These are phyloP conservation scores for Hypoxylon sp. DNA, from an alignment of 2,329 filamentous ascomycete genomes.

Conservation along the genomic window DNA sequence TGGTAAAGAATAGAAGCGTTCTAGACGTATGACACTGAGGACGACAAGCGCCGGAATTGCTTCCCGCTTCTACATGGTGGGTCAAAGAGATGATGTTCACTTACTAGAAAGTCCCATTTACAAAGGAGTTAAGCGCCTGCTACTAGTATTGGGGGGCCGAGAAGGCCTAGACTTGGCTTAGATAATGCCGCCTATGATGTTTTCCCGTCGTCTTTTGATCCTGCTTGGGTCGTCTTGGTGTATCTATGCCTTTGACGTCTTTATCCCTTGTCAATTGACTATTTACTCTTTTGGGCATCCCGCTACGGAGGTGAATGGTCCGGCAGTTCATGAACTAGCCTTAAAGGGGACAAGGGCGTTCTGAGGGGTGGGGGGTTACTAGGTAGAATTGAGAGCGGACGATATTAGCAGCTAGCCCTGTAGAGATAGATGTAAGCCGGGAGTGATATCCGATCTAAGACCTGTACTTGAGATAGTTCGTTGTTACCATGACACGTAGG, in stretches of 20 bases:
- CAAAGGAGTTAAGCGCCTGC: not conserved
- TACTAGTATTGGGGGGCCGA: not conserved
- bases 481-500: not conserved
- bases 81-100: not conserved
- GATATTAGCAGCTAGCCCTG: slow-evolving; percentile 20
- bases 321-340: slow-evolving; percentile 27
- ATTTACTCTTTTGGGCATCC: slow-evolving; percentile 18
- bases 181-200: not conserved
- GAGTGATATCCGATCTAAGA: slow-evolving; percentile 32
- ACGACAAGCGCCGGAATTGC: slow-evolving; percentile 5
- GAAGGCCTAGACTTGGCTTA: not conserved
- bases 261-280: not conserved
- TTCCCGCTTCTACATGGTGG: not conserved
- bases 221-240: slow-evolving; percentile 6
- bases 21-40: not conserved
- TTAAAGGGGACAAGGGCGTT: not conserved
- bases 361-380: slow-evolving; percentile 12
- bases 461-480: slow-evolving; percentile 1
- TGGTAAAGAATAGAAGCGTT: not conserved
- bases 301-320: slow-evolving; percentile 30
- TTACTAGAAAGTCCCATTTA: not conserved
- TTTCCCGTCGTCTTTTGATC: not conserved
- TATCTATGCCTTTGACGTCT: slow-evolving; percentile 5
- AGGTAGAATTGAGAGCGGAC: slow-evolving; percentile 10
- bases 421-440: slow-evolving; percentile 23